Conservation (phyloP, 345 rosid species). For the Punica granatum region DNA sequence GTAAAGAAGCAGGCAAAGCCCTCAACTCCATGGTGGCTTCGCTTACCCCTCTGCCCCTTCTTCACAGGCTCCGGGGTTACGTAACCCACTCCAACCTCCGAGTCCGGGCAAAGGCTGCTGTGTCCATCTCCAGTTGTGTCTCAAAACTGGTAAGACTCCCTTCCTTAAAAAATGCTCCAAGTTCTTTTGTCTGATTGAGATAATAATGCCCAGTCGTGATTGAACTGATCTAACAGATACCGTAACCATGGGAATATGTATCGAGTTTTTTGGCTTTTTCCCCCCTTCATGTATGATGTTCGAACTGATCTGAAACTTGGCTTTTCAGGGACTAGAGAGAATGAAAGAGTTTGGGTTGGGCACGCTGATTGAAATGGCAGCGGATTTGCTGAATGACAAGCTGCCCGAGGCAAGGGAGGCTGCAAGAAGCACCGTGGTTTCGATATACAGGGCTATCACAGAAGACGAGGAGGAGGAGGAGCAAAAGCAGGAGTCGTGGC, state of each 20-base stretch:
- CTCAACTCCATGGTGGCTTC: conserved; percentile 47
- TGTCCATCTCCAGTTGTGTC: conserved; percentile 49
- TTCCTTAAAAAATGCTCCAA: too few relatives aligned
- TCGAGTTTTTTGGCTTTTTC: too few relatives aligned
- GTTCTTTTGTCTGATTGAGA: too few relatives aligned
- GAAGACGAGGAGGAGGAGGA: conserved; percentile 32
- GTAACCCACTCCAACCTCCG: conserved; percentile 58
- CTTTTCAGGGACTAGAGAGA: conserved; percentile 40
- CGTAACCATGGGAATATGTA: too few relatives aligned
- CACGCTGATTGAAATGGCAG: conserved; percentile 44
- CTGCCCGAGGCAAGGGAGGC: conserved; percentile 94
- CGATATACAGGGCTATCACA: conserved; percentile 29
- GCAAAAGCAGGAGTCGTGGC: conserved; percentile 56
- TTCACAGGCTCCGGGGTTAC: conserved; percentile 42
- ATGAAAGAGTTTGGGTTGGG: conserved; percentile 62
- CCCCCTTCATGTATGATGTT: too few relatives aligned
- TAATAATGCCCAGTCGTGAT: too few relatives aligned
- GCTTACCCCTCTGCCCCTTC: conserved; percentile 48
- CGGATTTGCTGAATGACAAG: conserved; percentile 62
- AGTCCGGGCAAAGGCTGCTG: conserved; percentile 75
- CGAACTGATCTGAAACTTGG: too few relatives aligned
- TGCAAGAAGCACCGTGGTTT: conserved; percentile 45
- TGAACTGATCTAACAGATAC: too few relatives aligned
- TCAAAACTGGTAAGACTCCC: conserved; percentile 48
- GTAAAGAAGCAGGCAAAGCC: conserved; percentile 82